A percentile compares a stretch with the other conserved stretches of the same genome.
Conservation (phyloP, 768 basidiomycete genomes). For the Tulasnella sp. region DNA sequence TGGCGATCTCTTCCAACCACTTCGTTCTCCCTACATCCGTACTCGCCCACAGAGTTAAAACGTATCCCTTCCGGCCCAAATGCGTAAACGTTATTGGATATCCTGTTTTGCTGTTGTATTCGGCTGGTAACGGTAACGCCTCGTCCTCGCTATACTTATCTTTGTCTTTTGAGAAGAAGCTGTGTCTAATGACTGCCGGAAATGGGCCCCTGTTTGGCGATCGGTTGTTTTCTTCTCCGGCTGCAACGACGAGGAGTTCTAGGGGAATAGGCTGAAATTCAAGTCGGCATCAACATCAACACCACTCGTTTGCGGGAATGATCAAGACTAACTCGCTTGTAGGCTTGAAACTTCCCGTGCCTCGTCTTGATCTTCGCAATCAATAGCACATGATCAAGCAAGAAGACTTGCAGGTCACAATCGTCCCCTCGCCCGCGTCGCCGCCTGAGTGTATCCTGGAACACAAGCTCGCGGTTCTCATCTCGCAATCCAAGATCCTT, state of each 20-base stretch:
- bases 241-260: constrained; percentile 79
- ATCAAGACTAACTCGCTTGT: constrained; percentile 71
- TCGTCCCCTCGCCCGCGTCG: constrained; percentile 71
- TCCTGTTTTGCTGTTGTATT: constrained; percentile 62
- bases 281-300: neutral
- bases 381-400: constrained; percentile 94
- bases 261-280: constrained; percentile 81
- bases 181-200: constrained; percentile 44
- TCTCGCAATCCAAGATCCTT: constrained; percentile 84
- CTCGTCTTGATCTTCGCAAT: constrained; percentile 95
- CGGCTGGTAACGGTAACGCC: constrained; percentile 5
- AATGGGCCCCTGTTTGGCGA: constrained; percentile 34
- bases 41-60: constrained; percentile 85
- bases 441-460: constrained; percentile 85
- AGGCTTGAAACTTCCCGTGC: constrained; percentile 88
- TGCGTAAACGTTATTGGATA: constrained; percentile 91
- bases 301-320: neutral
- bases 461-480: constrained; percentile 84
- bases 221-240: constrained; percentile 63
- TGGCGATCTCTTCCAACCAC: constrained; percentile 88
- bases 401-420: constrained; percentile 87
- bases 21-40: constrained; percentile 81
- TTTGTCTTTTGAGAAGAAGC: constrained; percentile 21
- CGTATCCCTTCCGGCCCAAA: constrained; percentile 88
- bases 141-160: neutral